A percentile compares a stretch with the other conserved stretches of the same genome.
Evolutionary conservation across 306 rosid species (phyloP).

Genomic region (Gleditsia sinensis): DNA sequence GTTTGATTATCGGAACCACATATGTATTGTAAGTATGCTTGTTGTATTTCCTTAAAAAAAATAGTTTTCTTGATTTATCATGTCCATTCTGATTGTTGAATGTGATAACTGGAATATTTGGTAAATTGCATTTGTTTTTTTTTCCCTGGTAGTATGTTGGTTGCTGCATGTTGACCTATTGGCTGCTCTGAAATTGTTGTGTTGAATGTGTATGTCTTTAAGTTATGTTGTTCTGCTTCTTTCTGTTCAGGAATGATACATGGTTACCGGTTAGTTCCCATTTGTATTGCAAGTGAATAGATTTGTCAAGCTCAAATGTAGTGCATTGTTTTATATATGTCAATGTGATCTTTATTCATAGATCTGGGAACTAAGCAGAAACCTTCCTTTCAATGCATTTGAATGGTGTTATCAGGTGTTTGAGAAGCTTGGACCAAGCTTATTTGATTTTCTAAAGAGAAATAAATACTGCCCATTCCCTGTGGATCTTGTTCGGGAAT

Average conservation of each 20-base stretch:
- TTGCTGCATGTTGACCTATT: neutral
- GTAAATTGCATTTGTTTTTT: neutral
- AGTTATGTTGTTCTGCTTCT: slow-evolving; percentile 18
- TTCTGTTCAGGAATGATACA: slow-evolving; percentile 11
- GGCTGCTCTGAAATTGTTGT: neutral
- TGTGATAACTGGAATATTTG: slow-evolving; percentile 9
- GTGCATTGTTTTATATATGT: slow-evolving; percentile 37
- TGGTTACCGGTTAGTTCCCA: slow-evolving; percentile 14
- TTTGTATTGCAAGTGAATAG: slow-evolving; percentile 28
- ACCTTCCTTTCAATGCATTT: slow-evolving; percentile 75
- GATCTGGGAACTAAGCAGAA: slow-evolving; percentile 66
- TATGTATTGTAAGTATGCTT: slow-evolving; percentile 83
- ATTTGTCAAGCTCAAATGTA: slow-evolving; percentile 29
- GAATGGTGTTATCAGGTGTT: slow-evolving; percentile 95
- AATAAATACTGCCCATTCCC: slow-evolving; percentile 97
- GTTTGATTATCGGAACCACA: slow-evolving; percentile 97
- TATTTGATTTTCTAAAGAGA: slow-evolving; percentile 99
- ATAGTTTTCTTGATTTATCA: neutral
- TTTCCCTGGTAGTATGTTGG: neutral
- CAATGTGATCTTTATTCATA: slow-evolving; percentile 55
- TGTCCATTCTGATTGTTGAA: slow-evolving; percentile 11
- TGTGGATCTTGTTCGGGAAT: slow-evolving; percentile 99
- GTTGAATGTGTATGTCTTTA: slow-evolving; percentile 17
- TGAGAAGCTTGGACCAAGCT: slow-evolving; percentile 99
- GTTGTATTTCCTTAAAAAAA: slow-evolving; percentile 3